A percentile compares a stretch with the other conserved stretches of the same genome.
These are phyloP conservation scores for Penicillium sp. DNA, from an alignment of 2,329 filamentous ascomycete species.

Conservation along the genomic window DNA sequence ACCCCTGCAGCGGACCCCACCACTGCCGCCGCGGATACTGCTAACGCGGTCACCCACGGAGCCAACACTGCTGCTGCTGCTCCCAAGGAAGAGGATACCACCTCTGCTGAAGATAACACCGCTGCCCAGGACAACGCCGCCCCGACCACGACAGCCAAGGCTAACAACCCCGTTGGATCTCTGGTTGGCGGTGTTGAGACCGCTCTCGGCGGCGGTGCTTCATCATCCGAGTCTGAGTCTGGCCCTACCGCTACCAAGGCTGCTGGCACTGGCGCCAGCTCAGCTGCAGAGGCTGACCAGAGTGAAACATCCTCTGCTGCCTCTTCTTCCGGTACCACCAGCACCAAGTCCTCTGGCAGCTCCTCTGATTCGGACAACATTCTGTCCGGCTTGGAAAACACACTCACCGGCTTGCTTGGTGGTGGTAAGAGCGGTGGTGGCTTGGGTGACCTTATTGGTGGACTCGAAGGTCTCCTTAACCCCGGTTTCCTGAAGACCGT, in stretches of 20 bases:
- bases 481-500: slow-evolving; percentile 23
- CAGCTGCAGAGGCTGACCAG: too few relatives aligned
- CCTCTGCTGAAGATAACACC: slow-evolving; percentile 2
- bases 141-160: slow-evolving; percentile 3
- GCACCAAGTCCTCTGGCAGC: slow-evolving; percentile 10
- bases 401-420: slow-evolving; percentile 3
- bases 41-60: neutral
- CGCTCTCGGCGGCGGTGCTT: neutral
- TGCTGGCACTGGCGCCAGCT: neutral
- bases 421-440: slow-evolving; percentile 4
- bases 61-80: slow-evolving; percentile 10
- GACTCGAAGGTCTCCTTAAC: slow-evolving; percentile 18
- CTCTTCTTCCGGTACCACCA: slow-evolving; percentile 1
- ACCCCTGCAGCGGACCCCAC: neutral
- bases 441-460: slow-evolving; percentile 1
- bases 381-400: slow-evolving; percentile 4
- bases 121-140: neutral
- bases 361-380: slow-evolving; percentile 4
- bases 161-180: slow-evolving; percentile 3
- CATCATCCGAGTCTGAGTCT: neutral
- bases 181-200: slow-evolving; percentile 5
- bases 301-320: slow-evolving; percentile 7
- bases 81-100: slow-evolving; percentile 1
- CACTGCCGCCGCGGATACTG: slow-evolving; percentile 1
- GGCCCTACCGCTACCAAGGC: neutral